phyloP scores from a whole-genome alignment of 495 filamentous ascomycete species.

The Mycothermus thermophilus region DNA sequence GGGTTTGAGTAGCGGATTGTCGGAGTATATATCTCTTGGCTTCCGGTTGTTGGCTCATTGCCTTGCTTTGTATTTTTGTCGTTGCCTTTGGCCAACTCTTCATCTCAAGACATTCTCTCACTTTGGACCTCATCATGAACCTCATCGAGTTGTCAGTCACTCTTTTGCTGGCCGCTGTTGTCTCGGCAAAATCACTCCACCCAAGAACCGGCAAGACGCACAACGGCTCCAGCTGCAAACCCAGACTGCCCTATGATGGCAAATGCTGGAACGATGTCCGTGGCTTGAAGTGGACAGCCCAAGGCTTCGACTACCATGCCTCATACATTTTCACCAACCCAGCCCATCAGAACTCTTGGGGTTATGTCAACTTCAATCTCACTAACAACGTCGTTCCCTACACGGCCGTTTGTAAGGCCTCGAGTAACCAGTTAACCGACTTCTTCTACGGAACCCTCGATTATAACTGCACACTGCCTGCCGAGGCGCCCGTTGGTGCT shows the following conservation, averaged over 20 bases:
- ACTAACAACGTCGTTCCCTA: conserved; percentile 22
- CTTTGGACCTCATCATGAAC: no score
- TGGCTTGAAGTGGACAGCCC: conserved; percentile 7
- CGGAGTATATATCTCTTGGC: no score
- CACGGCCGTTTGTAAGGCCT: conserved; percentile 20
- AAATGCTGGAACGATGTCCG: conserved; percentile 6
- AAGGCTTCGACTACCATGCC: conserved; percentile 24
- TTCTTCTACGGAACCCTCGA: conserved; percentile 30
- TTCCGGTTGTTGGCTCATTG: no score
- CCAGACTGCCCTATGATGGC: conserved; percentile 2
- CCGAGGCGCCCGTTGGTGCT: conserved; percentile 2
- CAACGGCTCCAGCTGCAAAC: background rate
- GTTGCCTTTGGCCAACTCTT: no score
- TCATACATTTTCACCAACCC: conserved; percentile 26
- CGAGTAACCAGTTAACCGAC: conserved; percentile 23
- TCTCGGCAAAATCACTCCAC: background rate
- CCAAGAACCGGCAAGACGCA: background rate
- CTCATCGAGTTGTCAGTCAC: background rate
- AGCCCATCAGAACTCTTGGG: conserved; percentile 29
- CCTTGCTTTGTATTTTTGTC: no score
- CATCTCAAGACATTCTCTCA: no score
- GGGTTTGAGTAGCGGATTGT: no score
- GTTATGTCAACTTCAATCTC: conserved; percentile 32
- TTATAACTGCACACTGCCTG: conserved; percentile 19
- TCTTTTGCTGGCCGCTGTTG: background rate